Conservation (phyloP, 2,329 filamentous ascomycete species). For the Truncatella angustata region DNA sequence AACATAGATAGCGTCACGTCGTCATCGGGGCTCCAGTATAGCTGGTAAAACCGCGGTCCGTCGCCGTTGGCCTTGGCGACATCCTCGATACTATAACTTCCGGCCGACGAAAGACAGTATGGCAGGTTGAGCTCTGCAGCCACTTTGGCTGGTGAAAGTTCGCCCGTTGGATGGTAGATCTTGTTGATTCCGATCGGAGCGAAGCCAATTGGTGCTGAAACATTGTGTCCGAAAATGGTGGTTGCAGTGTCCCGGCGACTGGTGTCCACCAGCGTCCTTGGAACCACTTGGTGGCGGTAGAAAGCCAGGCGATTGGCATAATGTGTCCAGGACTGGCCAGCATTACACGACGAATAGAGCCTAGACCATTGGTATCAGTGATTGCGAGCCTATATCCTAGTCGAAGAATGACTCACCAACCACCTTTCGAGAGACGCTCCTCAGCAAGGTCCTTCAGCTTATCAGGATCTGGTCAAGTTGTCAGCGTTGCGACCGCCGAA, state of each 20-base stretch:
- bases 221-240: slow-evolving; percentile 58
- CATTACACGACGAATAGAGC: slow-evolving; percentile 57
- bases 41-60: slow-evolving; percentile 22
- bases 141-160: slow-evolving; percentile 37
- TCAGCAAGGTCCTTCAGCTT: slow-evolving; percentile 58
- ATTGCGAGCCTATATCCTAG: neutral
- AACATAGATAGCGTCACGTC: slow-evolving; percentile 44
- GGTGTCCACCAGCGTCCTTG: slow-evolving; percentile 60
- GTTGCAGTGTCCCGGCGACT: slow-evolving; percentile 56
- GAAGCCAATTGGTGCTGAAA: slow-evolving; percentile 44
- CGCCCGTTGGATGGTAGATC: slow-evolving; percentile 59
- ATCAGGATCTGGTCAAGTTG: slow-evolving; percentile 41
- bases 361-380: slow-evolving; percentile 20
- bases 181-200: slow-evolving; percentile 39
- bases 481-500: neutral
- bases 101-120: slow-evolving; percentile 25
- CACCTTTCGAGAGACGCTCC: slow-evolving; percentile 53
- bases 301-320: slow-evolving; percentile 63
- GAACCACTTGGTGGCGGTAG: slow-evolving; percentile 61
- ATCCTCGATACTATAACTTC: slow-evolving; percentile 25
- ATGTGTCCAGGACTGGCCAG: slow-evolving; percentile 49
- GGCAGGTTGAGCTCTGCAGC: slow-evolving; percentile 18
- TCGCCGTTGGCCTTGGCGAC: slow-evolving; percentile 23
- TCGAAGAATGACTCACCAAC: slow-evolving; percentile 38
- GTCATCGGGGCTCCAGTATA: slow-evolving; percentile 30